Percentiles rank a stretch among this genome's conserved stretches.
Conservation (phyloP, 306 rosid genomes). For the Adenanthera pavonina region DNA sequence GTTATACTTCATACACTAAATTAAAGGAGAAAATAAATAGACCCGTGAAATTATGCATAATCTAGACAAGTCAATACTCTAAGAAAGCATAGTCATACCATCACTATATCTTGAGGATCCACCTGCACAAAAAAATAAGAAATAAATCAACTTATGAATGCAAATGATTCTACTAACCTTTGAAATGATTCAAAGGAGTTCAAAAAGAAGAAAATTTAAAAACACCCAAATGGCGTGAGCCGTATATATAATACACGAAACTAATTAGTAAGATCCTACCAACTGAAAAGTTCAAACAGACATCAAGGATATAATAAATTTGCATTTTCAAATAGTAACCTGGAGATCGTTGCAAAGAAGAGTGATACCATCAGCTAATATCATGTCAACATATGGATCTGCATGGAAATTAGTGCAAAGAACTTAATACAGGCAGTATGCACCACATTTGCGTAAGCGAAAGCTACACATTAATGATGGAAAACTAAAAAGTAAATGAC, state of each 20-base stretch:
- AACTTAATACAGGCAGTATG: slow-evolving; percentile 42
- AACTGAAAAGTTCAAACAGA: slow-evolving; percentile 21
- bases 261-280: neutral
- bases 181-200: slow-evolving; percentile 24
- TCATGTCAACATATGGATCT: slow-evolving; percentile 88
- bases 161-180: slow-evolving; percentile 13
- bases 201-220: slow-evolving; percentile 4
- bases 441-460: slow-evolving; percentile 26
- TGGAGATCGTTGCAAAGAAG: slow-evolving; percentile 89
- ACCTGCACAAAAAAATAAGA: slow-evolving; percentile 61
- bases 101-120: slow-evolving; percentile 99
- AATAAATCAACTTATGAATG: slow-evolving; percentile 39
- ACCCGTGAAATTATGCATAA: slow-evolving; percentile 26
- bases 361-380: slow-evolving; percentile 91
- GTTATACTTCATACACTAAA: neutral
- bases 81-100: slow-evolving; percentile 61
- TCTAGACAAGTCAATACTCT: slow-evolving; percentile 29
- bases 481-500: slow-evolving; percentile 27
- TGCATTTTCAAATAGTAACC: slow-evolving; percentile 57
- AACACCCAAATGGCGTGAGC: slow-evolving; percentile 8
- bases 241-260: neutral
- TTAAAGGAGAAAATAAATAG: slow-evolving; percentile 28
- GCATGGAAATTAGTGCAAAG: slow-evolving; percentile 39
- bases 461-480: slow-evolving; percentile 12
- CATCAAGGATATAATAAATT: slow-evolving; percentile 25